Conservation (phyloP, 129 eudicot genomes). For the Chrysanthemum seticuspe region DNA sequence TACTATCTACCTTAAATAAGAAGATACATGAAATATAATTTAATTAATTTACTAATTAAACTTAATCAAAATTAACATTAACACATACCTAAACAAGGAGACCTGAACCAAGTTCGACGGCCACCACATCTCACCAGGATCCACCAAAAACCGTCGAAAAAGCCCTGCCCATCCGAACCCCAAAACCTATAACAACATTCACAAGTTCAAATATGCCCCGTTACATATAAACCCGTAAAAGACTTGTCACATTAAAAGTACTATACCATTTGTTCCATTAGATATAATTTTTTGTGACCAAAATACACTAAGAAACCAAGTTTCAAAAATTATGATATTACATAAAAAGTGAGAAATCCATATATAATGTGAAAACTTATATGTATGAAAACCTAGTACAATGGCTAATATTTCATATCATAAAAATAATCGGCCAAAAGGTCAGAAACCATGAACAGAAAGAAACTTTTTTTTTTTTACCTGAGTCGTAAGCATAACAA, state of each 20-base stretch:
- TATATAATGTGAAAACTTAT: too few relatives aligned
- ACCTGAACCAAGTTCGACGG: conserved; percentile 56
- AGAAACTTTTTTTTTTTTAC: conserved; percentile 18
- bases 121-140: conserved; percentile 67
- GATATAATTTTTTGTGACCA: too few relatives aligned
- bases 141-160: conserved; percentile 50
- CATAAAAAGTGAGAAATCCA: too few relatives aligned
- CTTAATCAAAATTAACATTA: neutral
- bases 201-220: neutral
- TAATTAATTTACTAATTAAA: neutral
- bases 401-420: neutral
- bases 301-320: too few relatives aligned
- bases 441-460: neutral
- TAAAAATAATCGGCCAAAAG: neutral
- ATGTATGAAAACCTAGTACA: too few relatives aligned
- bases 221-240: too few relatives aligned
- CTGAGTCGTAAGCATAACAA: conserved; percentile 68
- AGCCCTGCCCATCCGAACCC: conserved; percentile 71
- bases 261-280: too few relatives aligned
- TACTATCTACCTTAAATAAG: too few relatives aligned
- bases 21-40: neutral
- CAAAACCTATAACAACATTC: conserved; percentile 31
- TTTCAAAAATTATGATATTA: too few relatives aligned
- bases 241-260: neutral
- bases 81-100: conserved; percentile 49